Evolutionary conservation across 306 rosid species (phyloP).

Genomic region (Trifolium pratense): DNA sequence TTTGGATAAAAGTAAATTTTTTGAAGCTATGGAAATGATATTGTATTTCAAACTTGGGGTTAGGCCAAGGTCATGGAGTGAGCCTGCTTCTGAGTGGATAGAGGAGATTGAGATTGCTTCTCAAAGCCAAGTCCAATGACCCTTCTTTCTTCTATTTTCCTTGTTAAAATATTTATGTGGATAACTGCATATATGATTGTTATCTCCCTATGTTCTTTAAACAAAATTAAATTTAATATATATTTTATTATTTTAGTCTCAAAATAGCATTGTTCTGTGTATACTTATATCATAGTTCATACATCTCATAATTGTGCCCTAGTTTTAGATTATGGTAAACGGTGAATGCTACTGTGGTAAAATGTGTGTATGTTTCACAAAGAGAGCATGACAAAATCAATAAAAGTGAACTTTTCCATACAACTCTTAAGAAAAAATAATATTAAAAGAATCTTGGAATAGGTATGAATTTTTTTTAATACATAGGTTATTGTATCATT

Average conservation of each 20-base stretch:
- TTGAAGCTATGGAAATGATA: conserved; percentile 78
- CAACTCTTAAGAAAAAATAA: background rate
- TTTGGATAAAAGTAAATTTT: conserved; percentile 64
- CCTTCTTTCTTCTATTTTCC: background rate
- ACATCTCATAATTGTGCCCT: background rate
- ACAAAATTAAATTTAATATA: background rate
- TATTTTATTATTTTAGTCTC: background rate
- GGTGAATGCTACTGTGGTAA: too few species aligned
- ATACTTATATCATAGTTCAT: background rate
- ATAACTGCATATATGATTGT: conserved; percentile 14
- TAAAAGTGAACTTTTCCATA: too few species aligned
- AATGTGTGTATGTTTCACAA: too few species aligned
- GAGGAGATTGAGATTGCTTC: conserved; percentile 59
- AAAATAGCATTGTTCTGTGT: background rate
- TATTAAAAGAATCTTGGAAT: background rate
- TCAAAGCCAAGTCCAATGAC: conserved; percentile 38
- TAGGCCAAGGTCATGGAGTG: conserved; percentile 85
- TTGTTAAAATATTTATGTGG: background rate
- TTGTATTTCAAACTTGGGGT: conserved; percentile 68
- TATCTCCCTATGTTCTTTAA: background rate
- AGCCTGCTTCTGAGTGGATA: conserved; percentile 74
- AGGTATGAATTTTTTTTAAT: background rate
- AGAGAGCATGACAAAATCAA: too few species aligned
- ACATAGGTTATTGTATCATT: background rate
- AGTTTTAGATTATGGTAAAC: background rate